Evolutionary conservation across 2,329 filamentous ascomycete genomes (phyloP), one percentile per base, ranked within the genome.

Genomic region (Paraphaeosphaeria sporulosa): DNA sequence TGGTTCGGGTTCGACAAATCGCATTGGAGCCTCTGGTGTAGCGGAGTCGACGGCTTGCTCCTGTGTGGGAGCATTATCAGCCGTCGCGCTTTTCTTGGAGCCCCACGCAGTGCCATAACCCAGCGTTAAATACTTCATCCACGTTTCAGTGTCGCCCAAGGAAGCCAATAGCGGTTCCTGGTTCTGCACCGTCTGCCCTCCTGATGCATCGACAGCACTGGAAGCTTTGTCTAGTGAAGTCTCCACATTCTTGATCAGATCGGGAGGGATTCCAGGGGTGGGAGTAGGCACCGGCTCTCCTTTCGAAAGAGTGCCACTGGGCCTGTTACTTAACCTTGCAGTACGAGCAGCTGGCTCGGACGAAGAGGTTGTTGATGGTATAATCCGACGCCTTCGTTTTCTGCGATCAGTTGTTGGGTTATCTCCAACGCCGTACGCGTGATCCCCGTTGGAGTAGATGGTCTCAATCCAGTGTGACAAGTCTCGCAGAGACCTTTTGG

Each of bases 401-500:
- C 84, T 83, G 34, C 90, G 85, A 60, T 85, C 84, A 1, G 91
- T 89, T 1, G 85, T 86, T 15, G 93, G 91, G 65, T 92, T 93
- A 38, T 96, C 90, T 55, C 87, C 86, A 7, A 97, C 86, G 4
- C 94, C 94, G 74, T 97, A 98, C 2, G 94, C 89, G 70, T 91
- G 85, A 55, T 92, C 88, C 2, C 94, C 94, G 83, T 93, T 92
- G 32, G 84, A 89, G 76, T 95, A 96, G 2, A 97, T 84, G 71
- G 92, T 90, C 76, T 96, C 91, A 84, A 95, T 90, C 94, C 94
- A 98, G 57, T 90, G 86, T 1, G 90, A 90, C 27, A 97, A 75
- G 68, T 90, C 88, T 50, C 88, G 84, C 48, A 97, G 72, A 0
- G 92, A 94, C 19, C 84, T 84, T 56, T 88, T 85, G 13, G 90